Evolutionary conservation across 2,329 filamentous ascomycete species (phyloP).

Genomic region (Cytospora mali): DNA sequence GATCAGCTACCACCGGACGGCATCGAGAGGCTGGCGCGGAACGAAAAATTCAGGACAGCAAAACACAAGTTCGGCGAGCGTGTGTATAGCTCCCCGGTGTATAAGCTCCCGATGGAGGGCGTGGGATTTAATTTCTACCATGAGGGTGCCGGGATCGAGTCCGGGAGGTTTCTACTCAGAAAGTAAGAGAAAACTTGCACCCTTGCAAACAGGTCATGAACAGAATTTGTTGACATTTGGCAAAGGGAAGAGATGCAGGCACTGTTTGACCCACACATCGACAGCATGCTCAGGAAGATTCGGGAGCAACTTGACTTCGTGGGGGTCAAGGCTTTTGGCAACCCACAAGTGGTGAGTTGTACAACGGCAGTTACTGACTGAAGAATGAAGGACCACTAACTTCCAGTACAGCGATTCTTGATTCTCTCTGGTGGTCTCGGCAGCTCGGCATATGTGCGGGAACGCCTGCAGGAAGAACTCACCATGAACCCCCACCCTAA

Average conservation of each 20-base stretch:
- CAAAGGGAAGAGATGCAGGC: conserved; percentile 46
- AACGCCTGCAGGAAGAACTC: conserved; percentile 44
- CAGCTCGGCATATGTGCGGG: conserved; percentile 50
- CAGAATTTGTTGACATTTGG: conserved; percentile 8
- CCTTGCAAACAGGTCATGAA: not conserved
- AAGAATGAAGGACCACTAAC: not conserved
- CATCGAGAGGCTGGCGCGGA: conserved; percentile 41
- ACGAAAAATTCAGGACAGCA: conserved; percentile 42
- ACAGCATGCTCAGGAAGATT: conserved; percentile 43
- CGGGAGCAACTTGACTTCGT: conserved; percentile 46
- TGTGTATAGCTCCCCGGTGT: conserved; percentile 44
- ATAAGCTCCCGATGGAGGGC: conserved; percentile 48
- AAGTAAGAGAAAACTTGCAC: conserved; percentile 36
- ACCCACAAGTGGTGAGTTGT: conserved; percentile 40
- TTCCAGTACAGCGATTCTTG: conserved; percentile 40
- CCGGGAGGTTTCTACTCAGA: conserved; percentile 44
- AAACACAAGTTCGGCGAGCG: conserved; percentile 49
- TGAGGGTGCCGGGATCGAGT: conserved; percentile 41
- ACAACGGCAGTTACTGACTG: not conserved
- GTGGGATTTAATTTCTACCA: conserved; percentile 45
- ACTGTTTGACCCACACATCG: conserved; percentile 47
- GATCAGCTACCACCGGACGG: conserved; percentile 41
- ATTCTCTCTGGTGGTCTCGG: conserved; percentile 50
- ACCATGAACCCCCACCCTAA: conserved; percentile 39
- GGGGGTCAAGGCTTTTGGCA: conserved; percentile 34